phyloP scores from a whole-genome alignment of 2,329 filamentous ascomycete species.

The Trichoderma polysporum region DNA sequence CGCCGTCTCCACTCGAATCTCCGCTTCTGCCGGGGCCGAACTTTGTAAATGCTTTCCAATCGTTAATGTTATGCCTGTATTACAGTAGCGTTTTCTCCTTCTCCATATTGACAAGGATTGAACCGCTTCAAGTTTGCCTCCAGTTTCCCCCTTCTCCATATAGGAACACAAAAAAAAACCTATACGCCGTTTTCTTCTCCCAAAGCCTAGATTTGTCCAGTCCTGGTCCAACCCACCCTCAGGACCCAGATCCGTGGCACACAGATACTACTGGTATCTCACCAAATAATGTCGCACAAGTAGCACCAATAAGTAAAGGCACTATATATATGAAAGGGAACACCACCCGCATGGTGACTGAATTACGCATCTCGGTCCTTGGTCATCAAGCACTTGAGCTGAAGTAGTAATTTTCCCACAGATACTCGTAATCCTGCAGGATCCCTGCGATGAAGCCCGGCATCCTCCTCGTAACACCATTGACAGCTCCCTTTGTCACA shows the following conservation, averaged over 20 bases:
- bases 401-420: slow-evolving; percentile 99
- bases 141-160: background rate
- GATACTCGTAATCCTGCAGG: slow-evolving; percentile 92
- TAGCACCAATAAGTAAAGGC: background rate
- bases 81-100: background rate
- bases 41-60: background rate
- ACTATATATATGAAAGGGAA: background rate
- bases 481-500: slow-evolving; percentile 74
- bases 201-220: background rate
- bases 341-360: background rate
- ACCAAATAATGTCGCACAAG: background rate
- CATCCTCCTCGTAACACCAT: slow-evolving; percentile 71
- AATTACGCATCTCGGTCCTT: background rate
- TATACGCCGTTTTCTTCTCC: background rate
- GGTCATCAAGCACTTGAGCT: slow-evolving; percentile 50
- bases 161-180: background rate
- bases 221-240: background rate
- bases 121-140: background rate
- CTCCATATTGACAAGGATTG: background rate
- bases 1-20: background rate
- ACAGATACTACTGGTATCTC: background rate
- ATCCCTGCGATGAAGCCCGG: slow-evolving; percentile 81
- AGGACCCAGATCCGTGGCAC: background rate
- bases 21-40: background rate
- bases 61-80: background rate